These are phyloP conservation scores for Talaromyces sp. DNA, from an alignment of 2,329 filamentous ascomycete genomes.

Conservation along the genomic window DNA sequence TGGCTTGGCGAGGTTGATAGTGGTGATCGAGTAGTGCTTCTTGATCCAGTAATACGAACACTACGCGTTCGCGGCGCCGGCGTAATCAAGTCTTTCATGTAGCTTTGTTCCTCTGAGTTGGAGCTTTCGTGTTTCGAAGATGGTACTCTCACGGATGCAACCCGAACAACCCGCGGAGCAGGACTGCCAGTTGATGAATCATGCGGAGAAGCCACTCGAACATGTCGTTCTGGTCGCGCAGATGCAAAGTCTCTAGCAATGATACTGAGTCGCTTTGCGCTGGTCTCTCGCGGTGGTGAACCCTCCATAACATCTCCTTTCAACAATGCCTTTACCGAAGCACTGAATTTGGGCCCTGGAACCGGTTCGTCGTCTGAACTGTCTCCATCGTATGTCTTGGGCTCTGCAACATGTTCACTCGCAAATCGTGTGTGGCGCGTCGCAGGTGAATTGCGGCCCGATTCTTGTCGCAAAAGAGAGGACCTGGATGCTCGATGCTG, in stretches of 20 bases:
- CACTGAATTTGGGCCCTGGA: conserved; percentile 85
- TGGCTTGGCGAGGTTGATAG: conserved; percentile 35
- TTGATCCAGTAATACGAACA: conserved; percentile 43
- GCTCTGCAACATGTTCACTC: conserved; percentile 25
- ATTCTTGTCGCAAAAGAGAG: conserved; percentile 35
- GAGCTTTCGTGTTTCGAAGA: conserved; percentile 36
- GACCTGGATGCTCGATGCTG: conserved; percentile 40
- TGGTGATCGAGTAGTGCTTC: conserved; percentile 44
- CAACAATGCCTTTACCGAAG: conserved; percentile 82
- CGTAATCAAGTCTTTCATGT: conserved; percentile 44
- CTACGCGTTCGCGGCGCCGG: conserved; percentile 47
- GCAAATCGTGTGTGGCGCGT: conserved; percentile 26
- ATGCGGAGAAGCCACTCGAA: conserved; percentile 38
- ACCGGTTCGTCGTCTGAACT: conserved; percentile 89
- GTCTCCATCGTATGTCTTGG: conserved; percentile 58
- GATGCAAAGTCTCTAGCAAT: conserved; percentile 22
- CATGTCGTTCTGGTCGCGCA: conserved; percentile 34
- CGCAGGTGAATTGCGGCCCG: conserved; percentile 34
- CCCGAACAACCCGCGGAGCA: conserved; percentile 42
- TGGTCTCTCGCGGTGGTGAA: conserved; percentile 45
- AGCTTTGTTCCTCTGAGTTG: conserved; percentile 28
- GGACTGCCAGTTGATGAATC: conserved; percentile 43
- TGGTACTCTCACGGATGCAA: conserved; percentile 31
- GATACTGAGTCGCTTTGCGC: conserved; percentile 29
- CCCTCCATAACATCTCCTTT: conserved; percentile 56